Evolutionary conservation across 176 grass and related monocot genomes (phyloP).

Genomic region (Juncus inflexus): DNA sequence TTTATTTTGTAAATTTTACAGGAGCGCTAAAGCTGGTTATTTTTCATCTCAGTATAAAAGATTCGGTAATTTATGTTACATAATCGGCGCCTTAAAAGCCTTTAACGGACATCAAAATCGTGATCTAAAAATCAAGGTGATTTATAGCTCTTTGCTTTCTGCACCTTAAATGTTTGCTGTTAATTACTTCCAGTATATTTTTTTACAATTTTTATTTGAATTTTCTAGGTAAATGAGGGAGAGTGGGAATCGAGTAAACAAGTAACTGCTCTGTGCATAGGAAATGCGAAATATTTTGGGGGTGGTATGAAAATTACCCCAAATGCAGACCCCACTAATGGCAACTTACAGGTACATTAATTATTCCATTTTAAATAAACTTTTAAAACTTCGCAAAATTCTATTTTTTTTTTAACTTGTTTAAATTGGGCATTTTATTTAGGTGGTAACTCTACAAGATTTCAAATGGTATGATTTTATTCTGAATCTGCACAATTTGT

Average conservation of each 20-base stretch:
- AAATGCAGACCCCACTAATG: constrained; percentile 65
- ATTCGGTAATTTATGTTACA: constrained; percentile 93
- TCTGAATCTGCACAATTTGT: constrained; percentile 79
- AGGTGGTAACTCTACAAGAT: constrained; percentile 87
- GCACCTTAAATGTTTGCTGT: background rate
- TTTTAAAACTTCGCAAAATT: constrained; percentile 17
- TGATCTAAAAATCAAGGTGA: constrained; percentile 86
- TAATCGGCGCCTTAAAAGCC: constrained; percentile 77
- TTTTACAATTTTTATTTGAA: constrained; percentile 4
- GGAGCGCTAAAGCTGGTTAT: constrained; percentile 96
- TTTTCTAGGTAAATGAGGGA: constrained; percentile 68
- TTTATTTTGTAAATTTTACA: constrained; percentile 28
- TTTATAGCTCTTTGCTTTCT: constrained; percentile 15
- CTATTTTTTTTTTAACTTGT: background rate
- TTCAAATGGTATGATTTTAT: constrained; percentile 92
- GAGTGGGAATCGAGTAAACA: constrained; percentile 65
- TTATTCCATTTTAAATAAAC: background rate
- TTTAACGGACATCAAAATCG: constrained; percentile 70
- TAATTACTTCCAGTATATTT: background rate
- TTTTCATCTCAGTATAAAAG: constrained; percentile 85
- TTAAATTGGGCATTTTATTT: background rate
- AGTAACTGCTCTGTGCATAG: constrained; percentile 80
- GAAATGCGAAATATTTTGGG: constrained; percentile 92
- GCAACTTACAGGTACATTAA: constrained; percentile 66
- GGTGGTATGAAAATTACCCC: constrained; percentile 95